Percentiles rank a stretch among this genome's conserved stretches.
phyloP scores from a whole-genome alignment of 2,329 filamentous ascomycete species.

The Penicillium sp. region DNA sequence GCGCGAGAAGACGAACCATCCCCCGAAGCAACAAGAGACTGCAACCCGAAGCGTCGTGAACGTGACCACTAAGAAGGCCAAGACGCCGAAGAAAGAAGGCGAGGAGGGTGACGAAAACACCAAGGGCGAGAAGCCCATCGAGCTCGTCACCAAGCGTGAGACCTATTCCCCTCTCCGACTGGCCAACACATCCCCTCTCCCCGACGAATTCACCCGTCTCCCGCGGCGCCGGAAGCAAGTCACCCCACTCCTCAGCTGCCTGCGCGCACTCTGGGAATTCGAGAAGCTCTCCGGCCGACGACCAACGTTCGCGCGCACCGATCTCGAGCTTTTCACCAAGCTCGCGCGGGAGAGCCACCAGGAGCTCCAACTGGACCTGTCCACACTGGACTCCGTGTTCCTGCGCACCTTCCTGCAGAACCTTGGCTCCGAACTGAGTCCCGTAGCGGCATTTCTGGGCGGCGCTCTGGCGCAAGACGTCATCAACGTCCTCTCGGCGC shows the following conservation, averaged over 20 bases:
- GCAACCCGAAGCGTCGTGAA: slow-evolving; percentile 72
- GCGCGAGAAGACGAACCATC: slow-evolving; percentile 73
- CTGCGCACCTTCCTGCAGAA: slow-evolving; percentile 84
- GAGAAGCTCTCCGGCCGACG: slow-evolving; percentile 58
- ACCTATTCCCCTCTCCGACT: slow-evolving; percentile 83
- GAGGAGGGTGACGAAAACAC: too few relatives aligned
- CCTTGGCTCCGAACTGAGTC: slow-evolving; percentile 76
- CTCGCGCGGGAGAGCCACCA: slow-evolving; percentile 75
- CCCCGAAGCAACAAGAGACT: slow-evolving; percentile 64
- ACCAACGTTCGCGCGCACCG: slow-evolving; percentile 57
- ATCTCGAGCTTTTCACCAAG: slow-evolving; percentile 72
- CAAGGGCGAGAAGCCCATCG: slow-evolving; percentile 70
- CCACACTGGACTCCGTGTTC: slow-evolving; percentile 67
- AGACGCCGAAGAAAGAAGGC: too few relatives aligned
- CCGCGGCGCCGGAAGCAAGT: slow-evolving; percentile 69
- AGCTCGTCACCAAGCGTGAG: slow-evolving; percentile 89
- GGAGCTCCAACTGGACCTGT: slow-evolving; percentile 65
- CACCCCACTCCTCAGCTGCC: slow-evolving; percentile 78
- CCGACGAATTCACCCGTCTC: slow-evolving; percentile 66
- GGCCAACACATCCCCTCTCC: slow-evolving; percentile 73
- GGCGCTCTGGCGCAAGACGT: slow-evolving; percentile 92
- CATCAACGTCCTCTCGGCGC: slow-evolving; percentile 88
- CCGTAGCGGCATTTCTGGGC: slow-evolving; percentile 83
- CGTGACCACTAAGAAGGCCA: slow-evolving; percentile 66
- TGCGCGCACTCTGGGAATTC: slow-evolving; percentile 89